Evolutionary conservation across 2,329 filamentous ascomycete species (phyloP), one percentile per base, ranked within the genome.

Genomic region (Pezicula carpinea): DNA sequence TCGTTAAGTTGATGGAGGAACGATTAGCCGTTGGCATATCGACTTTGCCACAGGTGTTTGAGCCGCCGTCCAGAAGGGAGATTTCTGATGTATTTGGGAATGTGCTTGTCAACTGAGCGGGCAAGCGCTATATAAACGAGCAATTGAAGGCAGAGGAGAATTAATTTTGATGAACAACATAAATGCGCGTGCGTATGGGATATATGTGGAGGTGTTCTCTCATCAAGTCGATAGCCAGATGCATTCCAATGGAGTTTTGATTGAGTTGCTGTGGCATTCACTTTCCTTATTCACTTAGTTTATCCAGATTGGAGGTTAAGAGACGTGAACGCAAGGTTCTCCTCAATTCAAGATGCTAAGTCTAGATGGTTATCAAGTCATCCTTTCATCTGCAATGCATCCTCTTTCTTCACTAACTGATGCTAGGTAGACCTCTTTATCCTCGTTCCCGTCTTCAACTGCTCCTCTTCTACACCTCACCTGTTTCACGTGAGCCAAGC

Each of bases 1-100:
- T 99, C 47, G 72, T 93, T 60, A 91, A 89, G 66, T 71, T 87
- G 48, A 95, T 99, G 89, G 87, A 95, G 63, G 87, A 92, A 53
- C 80, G 86, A 52, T 74, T 97, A 40, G 76, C 85, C 6, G 64
- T 67, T 6, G 82, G 82, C 22, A 39, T 58, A 13, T 59, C 56
- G 6, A 60, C 54, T 10, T 38, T 39, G 14, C 53, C 53, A 18
- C 56, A 62, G 39, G 41, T 44, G 2, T 36, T 53, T 17, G 49
- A 58, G 21, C 43, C 51, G 11, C 59, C 58, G n/a, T 57, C 57
- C 2, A 50, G 50, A 32, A 56, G 57, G 34, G 62, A 64, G 22
- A 63, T 64, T 6, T 59, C 56, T 4, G 57, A 65, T 50, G 54
- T 51, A 5, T 65, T 64, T 56, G 53, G 53, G 22, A 64, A 60